Evolutionary conservation across 179 eudicot genomes (phyloP).

Genomic region (Pouteria campechiana): DNA sequence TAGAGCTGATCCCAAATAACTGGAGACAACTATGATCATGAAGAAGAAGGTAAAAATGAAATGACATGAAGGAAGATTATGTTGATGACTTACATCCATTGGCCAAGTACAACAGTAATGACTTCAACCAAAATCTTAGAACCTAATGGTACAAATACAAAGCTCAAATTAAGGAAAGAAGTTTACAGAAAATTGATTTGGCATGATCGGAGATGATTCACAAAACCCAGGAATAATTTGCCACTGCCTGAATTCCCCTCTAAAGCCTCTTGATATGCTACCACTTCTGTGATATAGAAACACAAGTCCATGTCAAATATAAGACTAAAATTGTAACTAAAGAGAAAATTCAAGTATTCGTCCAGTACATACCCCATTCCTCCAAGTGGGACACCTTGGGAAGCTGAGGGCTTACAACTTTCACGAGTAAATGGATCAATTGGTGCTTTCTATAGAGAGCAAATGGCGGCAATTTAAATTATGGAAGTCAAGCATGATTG

Average conservation of each 20-base stretch:
- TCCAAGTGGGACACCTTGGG: slow-evolving; percentile 96
- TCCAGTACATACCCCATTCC: slow-evolving; percentile 84
- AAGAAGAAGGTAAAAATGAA: too few species aligned
- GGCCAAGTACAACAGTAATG: too few species aligned
- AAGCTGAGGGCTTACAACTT: slow-evolving; percentile 81
- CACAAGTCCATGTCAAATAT: slow-evolving; percentile 3
- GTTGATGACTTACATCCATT: too few species aligned
- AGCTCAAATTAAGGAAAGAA: slow-evolving; percentile 20
- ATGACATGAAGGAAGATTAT: too few species aligned
- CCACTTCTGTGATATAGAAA: slow-evolving; percentile 61
- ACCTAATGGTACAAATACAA: too few species aligned
- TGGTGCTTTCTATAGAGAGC: slow-evolving; percentile 98
- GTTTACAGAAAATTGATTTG: slow-evolving; percentile 96
- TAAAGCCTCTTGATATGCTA: slow-evolving; percentile 96
- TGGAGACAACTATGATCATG: too few species aligned
- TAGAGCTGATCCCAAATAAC: too few species aligned
- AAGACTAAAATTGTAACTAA: slow-evolving; percentile 4
- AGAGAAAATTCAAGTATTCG: slow-evolving; percentile 3
- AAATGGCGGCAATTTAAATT: too few species aligned
- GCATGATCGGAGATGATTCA: slow-evolving; percentile 93
- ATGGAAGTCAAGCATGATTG: too few species aligned
- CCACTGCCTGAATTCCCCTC: slow-evolving; percentile 95
- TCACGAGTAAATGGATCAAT: slow-evolving; percentile 90
- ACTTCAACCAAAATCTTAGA: too few species aligned
- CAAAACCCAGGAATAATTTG: slow-evolving; percentile 93